Evolutionary conservation across 495 filamentous ascomycete genomes (phyloP), one percentile per base, ranked within the genome.

Genomic region (Xylaria scruposa): DNA sequence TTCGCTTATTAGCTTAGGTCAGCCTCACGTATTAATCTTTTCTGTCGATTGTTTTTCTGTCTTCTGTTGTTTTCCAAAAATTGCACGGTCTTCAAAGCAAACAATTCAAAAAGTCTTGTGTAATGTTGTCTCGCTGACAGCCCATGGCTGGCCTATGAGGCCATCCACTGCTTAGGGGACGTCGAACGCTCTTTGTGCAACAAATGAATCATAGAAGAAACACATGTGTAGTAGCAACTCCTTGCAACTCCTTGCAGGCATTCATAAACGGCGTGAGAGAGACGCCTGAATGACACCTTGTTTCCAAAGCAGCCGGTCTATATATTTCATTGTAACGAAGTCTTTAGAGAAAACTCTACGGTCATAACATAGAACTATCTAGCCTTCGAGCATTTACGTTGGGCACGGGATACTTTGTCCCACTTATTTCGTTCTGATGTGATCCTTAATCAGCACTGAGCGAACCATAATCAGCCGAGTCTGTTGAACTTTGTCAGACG

Each of bases 1-100:
- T 54, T 70, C 68, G 68, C 68, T 70, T 63, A 54, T 46, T 58
- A 54, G 29, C 54, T 59, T 17, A 21, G 13, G 9, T 38, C 38
- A 36, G 58, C 31, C 9, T 38, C 31, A 40, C 40, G 38, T 1
- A 33, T 21, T 21, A 8, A 38, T 21, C 58, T 10, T 8, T 38
- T 17, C 19, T 60, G 19, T 19, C 6, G 7, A 10, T 36, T 2
- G 1, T 31, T 31, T n/a, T 36, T 31, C 29, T 31, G 29, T 31
- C 3, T 31, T 31, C 29, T 31, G n/a, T n/a, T n/a, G n/a, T n/a
- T 31, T 31, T 3, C 29, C 29, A 1, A 3, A 31, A 31, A 42
- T 24, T 17, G 3, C 38, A 19, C 15, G 9, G 33, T 26, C 17
- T 26, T 62, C 38, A 21, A 36, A 15, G 12, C 21, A 38, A 6